Base-by-base conservation (phyloP, 768 basidiomycete species). In the Porphyrellus cyaneotinctus region DNA sequence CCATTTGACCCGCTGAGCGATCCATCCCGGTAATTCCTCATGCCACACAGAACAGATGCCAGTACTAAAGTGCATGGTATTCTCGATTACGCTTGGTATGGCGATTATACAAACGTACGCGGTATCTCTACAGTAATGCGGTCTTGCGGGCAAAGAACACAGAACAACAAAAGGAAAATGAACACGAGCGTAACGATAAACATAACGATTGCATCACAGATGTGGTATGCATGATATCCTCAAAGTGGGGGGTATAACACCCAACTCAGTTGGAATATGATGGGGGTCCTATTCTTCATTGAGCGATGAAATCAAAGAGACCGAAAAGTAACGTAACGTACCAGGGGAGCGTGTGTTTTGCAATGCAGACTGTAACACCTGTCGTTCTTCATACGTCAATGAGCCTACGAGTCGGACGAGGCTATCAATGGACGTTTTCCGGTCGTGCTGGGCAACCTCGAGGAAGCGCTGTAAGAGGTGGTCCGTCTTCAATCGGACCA, bases 361-460 rank as follows among this genome's bases (percentile, higher is more conserved):
- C 46, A 92, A 77, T 35, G 81, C 80, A 37, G 71, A 68, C 33
- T 85, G 75, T 55, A 94, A 64, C 1, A 77, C 70, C 12, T 78
- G 71, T 67, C 81, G 83, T 59, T 93, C 91, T 23, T 91, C 91
- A 22, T 82, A 79, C 0, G 81, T 79, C 53, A 95, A 76, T 33
- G 77, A 78, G 52, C 90, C 85, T n/a, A 85, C 80, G 12, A 93
- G 72, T 44, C 84, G 84, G 45, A 82, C 68, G 52, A 94, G 78
- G 32, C 89, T 84, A 54, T 85, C 83, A 54, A 94, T 68, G 1
- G 87, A 82, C 10, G 83, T 84, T 70, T 88, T 89, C 44, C 84
- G 80, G 66, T 94, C 88, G 59, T 85, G 84, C 56, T 85, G 83
- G 13, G 84, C 78, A 56, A 87, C 72, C 14, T 82, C 79, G 23